Conservation (phyloP, 2,329 filamentous ascomycete genomes). For the Orbilia quercus region DNA sequence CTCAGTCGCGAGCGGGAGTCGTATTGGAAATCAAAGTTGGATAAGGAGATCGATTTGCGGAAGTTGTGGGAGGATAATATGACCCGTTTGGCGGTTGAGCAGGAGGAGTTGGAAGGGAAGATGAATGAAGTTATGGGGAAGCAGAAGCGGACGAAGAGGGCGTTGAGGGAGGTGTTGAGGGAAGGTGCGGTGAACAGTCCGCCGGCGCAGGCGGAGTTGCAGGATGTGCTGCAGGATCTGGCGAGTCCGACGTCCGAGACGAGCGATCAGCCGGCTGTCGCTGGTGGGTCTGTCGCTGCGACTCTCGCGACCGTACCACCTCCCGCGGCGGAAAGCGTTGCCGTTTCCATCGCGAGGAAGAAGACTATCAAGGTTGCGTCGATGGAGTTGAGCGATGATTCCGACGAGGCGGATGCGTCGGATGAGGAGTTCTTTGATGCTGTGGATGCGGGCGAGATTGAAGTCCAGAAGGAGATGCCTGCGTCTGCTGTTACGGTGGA, state of each 20-base stretch:
- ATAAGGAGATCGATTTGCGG: conserved; percentile 89
- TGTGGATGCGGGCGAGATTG: conserved; percentile 89
- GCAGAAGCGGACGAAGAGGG: conserved; percentile 52
- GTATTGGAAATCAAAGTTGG: conserved; percentile 95
- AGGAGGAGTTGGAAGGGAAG: conserved; percentile 87
- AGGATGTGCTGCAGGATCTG: conserved; percentile 62
- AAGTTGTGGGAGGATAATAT: conserved; percentile 99
- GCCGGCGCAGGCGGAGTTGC: conserved; percentile 60
- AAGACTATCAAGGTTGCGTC: conserved; percentile 66
- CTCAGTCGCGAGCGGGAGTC: conserved; percentile 94
- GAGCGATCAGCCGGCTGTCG: conserved; percentile 56
- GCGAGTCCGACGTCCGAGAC: conserved; percentile 58
- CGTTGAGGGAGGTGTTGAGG: conserved; percentile 43
- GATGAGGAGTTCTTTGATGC: conserved; percentile 98
- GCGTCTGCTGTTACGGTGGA: conserved; percentile 62
- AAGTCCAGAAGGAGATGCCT: conserved; percentile 77
- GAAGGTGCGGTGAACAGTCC: conserved; percentile 47
- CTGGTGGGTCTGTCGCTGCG: conserved; percentile 26
- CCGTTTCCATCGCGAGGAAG: conserved; percentile 61
- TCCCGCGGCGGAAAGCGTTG: conserved; percentile 27
- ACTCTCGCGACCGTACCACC: conserved; percentile 57
- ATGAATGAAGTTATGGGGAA: conserved; percentile 65
- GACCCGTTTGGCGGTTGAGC: conserved; percentile 93
- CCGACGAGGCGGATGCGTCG: conserved; percentile 79
- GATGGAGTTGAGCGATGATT: conserved; percentile 56